phyloP scores from a whole-genome alignment of 768 basidiomycete species.

The Serendipita sp. region DNA sequence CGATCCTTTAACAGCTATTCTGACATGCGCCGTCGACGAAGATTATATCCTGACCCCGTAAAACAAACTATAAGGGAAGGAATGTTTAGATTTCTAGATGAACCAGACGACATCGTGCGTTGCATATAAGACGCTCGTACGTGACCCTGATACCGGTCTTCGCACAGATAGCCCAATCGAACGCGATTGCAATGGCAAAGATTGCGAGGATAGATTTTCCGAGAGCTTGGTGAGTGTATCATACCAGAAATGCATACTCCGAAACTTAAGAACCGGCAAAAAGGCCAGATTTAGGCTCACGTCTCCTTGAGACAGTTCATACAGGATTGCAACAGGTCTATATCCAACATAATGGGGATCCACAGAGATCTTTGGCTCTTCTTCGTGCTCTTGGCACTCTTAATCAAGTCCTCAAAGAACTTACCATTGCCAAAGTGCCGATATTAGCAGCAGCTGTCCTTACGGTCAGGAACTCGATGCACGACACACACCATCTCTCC shows the following conservation, averaged over 20 bases:
- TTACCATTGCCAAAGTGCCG: constrained; percentile 53
- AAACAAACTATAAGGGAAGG: constrained; percentile 46
- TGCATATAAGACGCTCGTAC: not conserved
- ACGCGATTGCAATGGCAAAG: constrained; percentile 57
- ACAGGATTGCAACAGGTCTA: constrained; percentile 36
- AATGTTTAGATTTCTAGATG: constrained; percentile 52
- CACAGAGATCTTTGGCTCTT: constrained; percentile 32
- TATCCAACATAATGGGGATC: constrained; percentile 25
- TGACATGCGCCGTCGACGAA: constrained; percentile 23
- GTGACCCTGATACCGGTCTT: not conserved
- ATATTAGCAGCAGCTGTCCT: constrained; percentile 8
- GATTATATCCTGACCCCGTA: constrained; percentile 51
- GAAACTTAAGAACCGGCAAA: constrained; percentile 15
- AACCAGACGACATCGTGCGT: constrained; percentile 58
- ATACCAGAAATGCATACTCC: constrained; percentile 6
- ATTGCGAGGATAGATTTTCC: constrained; percentile 70
- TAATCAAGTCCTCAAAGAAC: constrained; percentile 53
- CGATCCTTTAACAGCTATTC: not conserved
- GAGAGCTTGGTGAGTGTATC: constrained; percentile 38
- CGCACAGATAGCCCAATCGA: constrained; percentile 58
- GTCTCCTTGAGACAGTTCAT: constrained; percentile 41
- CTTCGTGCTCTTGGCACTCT: constrained; percentile 48
- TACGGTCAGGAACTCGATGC: not conserved
- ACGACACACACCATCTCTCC: not conserved
- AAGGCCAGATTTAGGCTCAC: constrained; percentile 45